A percentile compares a stretch with the other conserved stretches of the same genome.
Conservation (phyloP, 106 monocot genomes). For the Dioscorea dumetorum region DNA sequence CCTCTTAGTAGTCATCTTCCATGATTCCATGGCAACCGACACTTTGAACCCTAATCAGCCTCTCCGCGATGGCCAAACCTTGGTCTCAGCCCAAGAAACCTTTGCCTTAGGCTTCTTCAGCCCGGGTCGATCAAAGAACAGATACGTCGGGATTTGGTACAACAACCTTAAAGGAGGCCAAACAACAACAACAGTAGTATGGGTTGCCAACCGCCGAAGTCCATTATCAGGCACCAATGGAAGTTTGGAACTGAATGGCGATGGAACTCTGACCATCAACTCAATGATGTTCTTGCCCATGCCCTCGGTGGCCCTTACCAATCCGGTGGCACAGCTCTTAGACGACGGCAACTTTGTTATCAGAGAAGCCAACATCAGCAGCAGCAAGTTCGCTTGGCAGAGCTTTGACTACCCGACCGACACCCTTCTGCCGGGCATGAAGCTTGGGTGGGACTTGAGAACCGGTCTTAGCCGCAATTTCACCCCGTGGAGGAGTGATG, state of each 20-base stretch:
- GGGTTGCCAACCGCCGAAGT: conserved; percentile 40
- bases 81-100: conserved; percentile 11
- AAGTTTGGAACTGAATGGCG: background rate
- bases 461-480: conserved; percentile 9
- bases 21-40: background rate
- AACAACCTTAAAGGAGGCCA: conserved; percentile 3
- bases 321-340: conserved; percentile 4
- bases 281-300: background rate
- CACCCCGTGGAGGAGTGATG: conserved; percentile 36
- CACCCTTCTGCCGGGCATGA: conserved; percentile 40
- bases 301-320: conserved; percentile 2
- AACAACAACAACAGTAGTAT: conserved; percentile 13
- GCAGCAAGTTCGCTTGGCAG: conserved; percentile 12
- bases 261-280: background rate
- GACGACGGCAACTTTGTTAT: conserved; percentile 40
- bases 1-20: background rate
- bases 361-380: conserved; percentile 32
- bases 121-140: conserved; percentile 4
- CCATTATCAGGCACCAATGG: conserved; percentile 12
- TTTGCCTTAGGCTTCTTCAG: conserved; percentile 30
- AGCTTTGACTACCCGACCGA: conserved; percentile 1
- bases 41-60: background rate
- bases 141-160: conserved; percentile 37
- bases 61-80: conserved; percentile 12
- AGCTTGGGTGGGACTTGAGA: conserved; percentile 15